Evolutionary conservation across 192 early-diverging fungal genomes (phyloP), one percentile per base, ranked within the genome.

Genomic region (Entomortierella chlamydospora): DNA sequence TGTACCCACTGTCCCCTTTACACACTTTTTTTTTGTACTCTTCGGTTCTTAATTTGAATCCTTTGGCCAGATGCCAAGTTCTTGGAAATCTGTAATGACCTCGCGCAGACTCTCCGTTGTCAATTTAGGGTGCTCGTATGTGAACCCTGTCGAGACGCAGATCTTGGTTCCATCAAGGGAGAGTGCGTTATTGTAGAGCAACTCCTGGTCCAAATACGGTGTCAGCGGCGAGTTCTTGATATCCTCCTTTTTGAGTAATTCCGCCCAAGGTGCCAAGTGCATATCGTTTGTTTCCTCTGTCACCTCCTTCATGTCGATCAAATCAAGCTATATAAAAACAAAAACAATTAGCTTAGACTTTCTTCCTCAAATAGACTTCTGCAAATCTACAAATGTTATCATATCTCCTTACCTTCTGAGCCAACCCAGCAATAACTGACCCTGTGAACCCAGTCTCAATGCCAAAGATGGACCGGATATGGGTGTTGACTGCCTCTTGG

Each of bases 241-340:
- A 9, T 87, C 84, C 13, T 86, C 84, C 4, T 72, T 73, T 22
- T 91, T 89, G 43, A 96, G 84, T 28, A 98, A 73, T 28, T 92
- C 88, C 51, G 93, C 90, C 97, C 97, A 98, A 18, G 97, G 96
- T 52, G 91, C 92, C 53, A 98, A 72, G 65, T 97, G 93, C 81
- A 94, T 95, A 68, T 98, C 96, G 62, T 98, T 98, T 56, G 94
- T 92, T 29, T 97, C 96, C 57, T 98, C 96, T 0, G 92, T 91
- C 2, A 96, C 88, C 20, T 92, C 90, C 55, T 94, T 87, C 34
- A 95, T 83, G 57, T 94, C 91, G 10, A 94, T 84, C 88, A 93
- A 61, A 34, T 54, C 30, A 17, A 20, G 7, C 9, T 15, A 1
- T 22, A 23, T 29, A 28, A 56, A 28, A 56, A 42, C 15, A 25